Percentiles rank a stretch among this genome's conserved stretches.
Evolutionary conservation across 805 yeast genomes (phyloP).

Genomic region (Yamadazyma sp.): DNA sequence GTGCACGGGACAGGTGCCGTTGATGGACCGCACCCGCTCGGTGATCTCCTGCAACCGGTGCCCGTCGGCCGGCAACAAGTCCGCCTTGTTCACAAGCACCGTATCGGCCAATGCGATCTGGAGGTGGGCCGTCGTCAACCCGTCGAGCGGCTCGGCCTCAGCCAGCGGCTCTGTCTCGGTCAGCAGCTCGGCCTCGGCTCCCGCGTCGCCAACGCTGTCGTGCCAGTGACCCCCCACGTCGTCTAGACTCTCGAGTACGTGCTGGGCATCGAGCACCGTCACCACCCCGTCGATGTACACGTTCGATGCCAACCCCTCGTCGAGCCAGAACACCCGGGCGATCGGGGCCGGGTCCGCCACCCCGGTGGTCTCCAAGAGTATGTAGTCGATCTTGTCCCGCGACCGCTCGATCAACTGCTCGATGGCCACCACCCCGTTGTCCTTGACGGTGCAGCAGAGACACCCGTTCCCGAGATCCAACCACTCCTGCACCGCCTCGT

Average conservation of each 20-base stretch:
- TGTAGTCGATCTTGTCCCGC: slow-evolving; percentile 78
- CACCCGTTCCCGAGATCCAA: slow-evolving; percentile 96
- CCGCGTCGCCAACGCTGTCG: no score
- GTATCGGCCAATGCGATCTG: slow-evolving; percentile 91
- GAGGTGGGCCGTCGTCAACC: slow-evolving; percentile 77
- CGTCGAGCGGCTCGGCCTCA: slow-evolving; percentile 34
- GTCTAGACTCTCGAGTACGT: slow-evolving; percentile 62
- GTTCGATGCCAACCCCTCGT: slow-evolving; percentile 79
- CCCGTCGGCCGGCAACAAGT: slow-evolving; percentile 34
- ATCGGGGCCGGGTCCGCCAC: slow-evolving; percentile 98
- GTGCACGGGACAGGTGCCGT: slow-evolving; percentile 64
- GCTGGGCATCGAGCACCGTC: slow-evolving; percentile 77
- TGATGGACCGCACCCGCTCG: slow-evolving; percentile 52
- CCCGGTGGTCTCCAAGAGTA: slow-evolving; percentile 92
- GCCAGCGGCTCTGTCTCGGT: slow-evolving; percentile 28
- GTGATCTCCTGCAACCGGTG: slow-evolving; percentile 29
- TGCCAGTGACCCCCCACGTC: slow-evolving; percentile 78
- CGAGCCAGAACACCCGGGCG: slow-evolving; percentile 97
- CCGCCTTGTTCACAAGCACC: slow-evolving; percentile 76
- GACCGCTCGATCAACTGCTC: slow-evolving; percentile 77
- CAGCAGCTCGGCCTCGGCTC: slow-evolving; percentile 27
- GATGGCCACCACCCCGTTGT: slow-evolving; percentile 91
- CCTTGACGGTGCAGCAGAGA: slow-evolving; percentile 93
- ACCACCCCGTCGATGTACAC: slow-evolving; percentile 90
- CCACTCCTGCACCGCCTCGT: slow-evolving; percentile 80